These are phyloP conservation scores for Cyberlindnera bimundalis DNA, from an alignment of 805 yeast species.

Conservation along the genomic window DNA sequence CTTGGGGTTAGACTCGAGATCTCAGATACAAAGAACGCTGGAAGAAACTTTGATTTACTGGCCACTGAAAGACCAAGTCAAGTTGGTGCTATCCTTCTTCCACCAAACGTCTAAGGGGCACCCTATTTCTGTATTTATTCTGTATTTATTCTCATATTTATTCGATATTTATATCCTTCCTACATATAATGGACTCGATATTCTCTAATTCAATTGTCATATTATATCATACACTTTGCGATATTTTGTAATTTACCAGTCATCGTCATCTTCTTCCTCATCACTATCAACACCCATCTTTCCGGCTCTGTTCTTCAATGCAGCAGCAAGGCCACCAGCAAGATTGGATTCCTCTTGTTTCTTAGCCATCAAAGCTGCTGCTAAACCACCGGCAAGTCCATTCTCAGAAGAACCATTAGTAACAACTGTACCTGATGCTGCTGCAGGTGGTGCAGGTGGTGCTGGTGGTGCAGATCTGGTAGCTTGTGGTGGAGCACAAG, in stretches of 20 bases:
- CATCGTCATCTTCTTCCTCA: slow-evolving; percentile 66
- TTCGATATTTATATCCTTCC: background rate
- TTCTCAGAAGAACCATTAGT: slow-evolving; percentile 21
- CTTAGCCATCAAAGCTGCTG: slow-evolving; percentile 64
- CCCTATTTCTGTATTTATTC: background rate
- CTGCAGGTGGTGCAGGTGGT: slow-evolving; percentile 12
- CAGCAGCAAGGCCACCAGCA: slow-evolving; percentile 88
- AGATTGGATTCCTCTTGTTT: slow-evolving; percentile 55
- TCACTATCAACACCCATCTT: slow-evolving; percentile 56
- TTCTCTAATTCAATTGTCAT: too few relatives aligned
- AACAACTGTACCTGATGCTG: background rate
- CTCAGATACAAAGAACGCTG: slow-evolving; percentile 64
- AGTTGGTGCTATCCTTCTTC: slow-evolving; percentile 75
- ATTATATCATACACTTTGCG: background rate
- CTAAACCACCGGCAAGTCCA: slow-evolving; percentile 52
- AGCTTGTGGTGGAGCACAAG: slow-evolving; percentile 45
- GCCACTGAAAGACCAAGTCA: slow-evolving; percentile 77
- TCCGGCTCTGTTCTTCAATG: slow-evolving; percentile 75
- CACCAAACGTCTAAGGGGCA: slow-evolving; percentile 34
- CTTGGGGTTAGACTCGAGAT: slow-evolving; percentile 72
- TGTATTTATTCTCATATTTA: slow-evolving; percentile 1
- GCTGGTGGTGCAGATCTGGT: slow-evolving; percentile 31
- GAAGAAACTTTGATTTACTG: slow-evolving; percentile 64
- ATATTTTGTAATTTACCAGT: slow-evolving; percentile 47
- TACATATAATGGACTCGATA: too few relatives aligned